Conservation (phyloP, 768 basidiomycete species). For the Cystoderma amianthinum region DNA sequence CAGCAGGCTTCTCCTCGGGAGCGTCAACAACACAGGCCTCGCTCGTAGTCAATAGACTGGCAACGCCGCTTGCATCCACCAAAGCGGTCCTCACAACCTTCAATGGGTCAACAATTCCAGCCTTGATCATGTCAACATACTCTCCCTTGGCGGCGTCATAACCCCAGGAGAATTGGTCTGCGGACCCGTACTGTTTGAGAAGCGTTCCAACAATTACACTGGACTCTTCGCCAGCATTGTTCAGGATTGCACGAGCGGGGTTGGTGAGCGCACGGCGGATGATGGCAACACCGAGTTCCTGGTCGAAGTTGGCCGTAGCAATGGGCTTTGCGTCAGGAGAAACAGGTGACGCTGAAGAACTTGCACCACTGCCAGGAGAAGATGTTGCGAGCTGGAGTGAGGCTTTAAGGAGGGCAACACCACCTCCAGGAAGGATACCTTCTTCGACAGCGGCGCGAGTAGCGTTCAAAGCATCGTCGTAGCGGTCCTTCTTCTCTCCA, state of each 20-base stretch:
- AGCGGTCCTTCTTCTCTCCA: constrained; percentile 98
- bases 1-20: constrained; percentile 65
- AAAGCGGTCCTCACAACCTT: constrained; percentile 94
- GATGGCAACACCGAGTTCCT: constrained; percentile 91
- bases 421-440: constrained; percentile 96
- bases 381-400: constrained; percentile 60
- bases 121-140: constrained; percentile 91
- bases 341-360: constrained; percentile 41
- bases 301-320: constrained; percentile 89
- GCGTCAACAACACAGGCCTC: constrained; percentile 92
- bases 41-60: constrained; percentile 86
- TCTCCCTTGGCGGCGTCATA: constrained; percentile 91
- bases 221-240: constrained; percentile 92
- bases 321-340: constrained; percentile 61
- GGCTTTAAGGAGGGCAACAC: constrained; percentile 88
- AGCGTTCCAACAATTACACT: constrained; percentile 90
- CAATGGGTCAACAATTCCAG: constrained; percentile 92
- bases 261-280: constrained; percentile 80
- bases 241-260: constrained; percentile 83
- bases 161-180: constrained; percentile 80
- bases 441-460: constrained; percentile 98
- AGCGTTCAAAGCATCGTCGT: constrained; percentile 96
- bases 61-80: constrained; percentile 91
- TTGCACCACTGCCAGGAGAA: constrained; percentile 34
- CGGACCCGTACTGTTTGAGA: constrained; percentile 53